phyloP scores from a whole-genome alignment of 306 rosid species.

The Crataegus laevigata region DNA sequence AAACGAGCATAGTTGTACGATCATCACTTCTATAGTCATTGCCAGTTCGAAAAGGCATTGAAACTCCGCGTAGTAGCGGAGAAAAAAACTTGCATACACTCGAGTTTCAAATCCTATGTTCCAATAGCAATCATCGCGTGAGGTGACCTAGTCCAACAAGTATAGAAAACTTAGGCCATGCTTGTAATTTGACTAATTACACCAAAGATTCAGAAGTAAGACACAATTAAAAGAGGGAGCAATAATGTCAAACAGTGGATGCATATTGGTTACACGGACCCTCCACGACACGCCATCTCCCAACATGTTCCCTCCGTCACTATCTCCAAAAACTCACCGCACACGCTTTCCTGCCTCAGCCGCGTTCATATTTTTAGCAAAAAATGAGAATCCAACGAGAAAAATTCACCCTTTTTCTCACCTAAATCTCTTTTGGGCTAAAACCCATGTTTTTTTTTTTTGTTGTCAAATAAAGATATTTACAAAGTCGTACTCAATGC shows the following conservation, averaged over 20 bases:
- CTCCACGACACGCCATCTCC: constrained; percentile 20
- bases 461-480: too few species aligned
- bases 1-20: not conserved
- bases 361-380: not conserved
- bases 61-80: not conserved
- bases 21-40: not conserved
- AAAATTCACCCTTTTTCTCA: not conserved
- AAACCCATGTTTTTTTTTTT: too few species aligned
- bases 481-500: too few species aligned
- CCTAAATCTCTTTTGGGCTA: not conserved
- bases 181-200: constrained; percentile 10
- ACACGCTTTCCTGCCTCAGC: constrained; percentile 13
- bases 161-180: too few species aligned
- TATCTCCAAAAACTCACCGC: not conserved
- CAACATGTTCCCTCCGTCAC: constrained; percentile 16
- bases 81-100: too few species aligned
- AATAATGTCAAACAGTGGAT: constrained; percentile 15
- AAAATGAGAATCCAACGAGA: constrained; percentile 5
- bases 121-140: too few species aligned
- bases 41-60: not conserved
- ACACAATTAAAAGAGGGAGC: not conserved
- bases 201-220: not conserved
- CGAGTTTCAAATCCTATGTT: too few species aligned
- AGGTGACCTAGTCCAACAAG: too few species aligned
- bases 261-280: not conserved